Base-by-base conservation (phyloP, 1,139 yeast genomes). In the Pichia sp. region DNA sequence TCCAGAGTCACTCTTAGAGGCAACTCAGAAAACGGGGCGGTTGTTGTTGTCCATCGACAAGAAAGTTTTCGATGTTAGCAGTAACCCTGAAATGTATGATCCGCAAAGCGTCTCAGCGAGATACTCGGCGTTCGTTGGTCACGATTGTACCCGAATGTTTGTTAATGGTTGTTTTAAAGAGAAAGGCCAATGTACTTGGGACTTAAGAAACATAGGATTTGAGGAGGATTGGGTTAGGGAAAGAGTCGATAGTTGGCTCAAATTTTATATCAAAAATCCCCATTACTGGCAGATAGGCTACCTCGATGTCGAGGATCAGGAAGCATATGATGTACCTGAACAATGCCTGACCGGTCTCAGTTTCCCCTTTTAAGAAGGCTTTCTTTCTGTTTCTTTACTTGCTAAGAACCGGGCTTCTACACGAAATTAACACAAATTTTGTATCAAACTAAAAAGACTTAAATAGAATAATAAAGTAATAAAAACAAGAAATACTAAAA, bases 151-250 rank as follows among this genome's bases (percentile, higher is more conserved):
- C 0, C 71, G 96, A 49, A 90, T 90, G 29, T 84, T 81, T 63
- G 85, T 83, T 4, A 88, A 93, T 1, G 95, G 95, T 5, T 88
- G 96, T 64, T 80, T 88, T 61, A 68, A 71, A 47, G 76, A 78
- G 23, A 76, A 73, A 16, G 82, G 78, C 51, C 83, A 82, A 61
- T 74, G 78, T 62, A 87, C 92, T 0, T 79, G 82, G 65, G 95
- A 88, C 66, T 68, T 87, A 47, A 70, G 95, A 32, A 55, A 57
- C 50, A 45, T 52, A 3, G 95, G 87, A 0, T 67, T 87, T 36
- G 75, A 72, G 4, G 62, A 59, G 30, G 70, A 65, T 1, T 67
- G 66, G 43, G 72, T 70, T 0, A 53, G 57, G 23, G 50, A 52
- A 10, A 68, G 64, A 19, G 63, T 78, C 2, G 34, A 23, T 0